Evolutionary conservation across 805 yeast species (phyloP).

Genomic region (Teunomyces pallodes): DNA sequence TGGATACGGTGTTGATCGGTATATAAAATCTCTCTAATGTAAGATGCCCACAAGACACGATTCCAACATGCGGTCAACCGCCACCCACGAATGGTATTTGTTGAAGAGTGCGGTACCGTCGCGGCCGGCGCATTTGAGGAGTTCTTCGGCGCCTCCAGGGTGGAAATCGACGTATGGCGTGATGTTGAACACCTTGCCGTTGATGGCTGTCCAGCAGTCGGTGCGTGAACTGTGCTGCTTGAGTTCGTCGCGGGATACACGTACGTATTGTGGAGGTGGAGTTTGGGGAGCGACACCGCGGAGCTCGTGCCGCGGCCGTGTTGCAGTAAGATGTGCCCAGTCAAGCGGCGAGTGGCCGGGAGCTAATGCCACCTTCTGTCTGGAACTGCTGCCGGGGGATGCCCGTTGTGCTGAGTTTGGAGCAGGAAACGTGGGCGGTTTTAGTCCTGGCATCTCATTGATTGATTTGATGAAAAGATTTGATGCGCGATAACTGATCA

Average conservation of each 20-base stretch:
- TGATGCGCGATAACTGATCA: not conserved
- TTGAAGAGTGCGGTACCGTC: constrained; percentile 79
- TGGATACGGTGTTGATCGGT: constrained; percentile 55
- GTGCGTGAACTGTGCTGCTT: constrained; percentile 52
- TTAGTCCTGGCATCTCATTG: not conserved
- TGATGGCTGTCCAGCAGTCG: constrained; percentile 85
- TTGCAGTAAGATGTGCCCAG: constrained; percentile 66
- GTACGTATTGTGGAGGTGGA: constrained; percentile 50
- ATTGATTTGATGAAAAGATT: not conserved
- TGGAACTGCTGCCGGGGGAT: constrained; percentile 11
- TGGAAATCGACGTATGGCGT: constrained; percentile 82
- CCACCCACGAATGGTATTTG: constrained; percentile 73
- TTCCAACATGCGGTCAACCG: constrained; percentile 75
- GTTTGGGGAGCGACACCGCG: constrained; percentile 51
- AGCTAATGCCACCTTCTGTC: constrained; percentile 56
- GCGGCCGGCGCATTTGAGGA: constrained; percentile 75
- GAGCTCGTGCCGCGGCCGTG: constrained; percentile 44
- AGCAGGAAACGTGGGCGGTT: constrained; percentile 23
- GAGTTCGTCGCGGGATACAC: constrained; percentile 57
- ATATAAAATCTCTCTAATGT: constrained; percentile 12
- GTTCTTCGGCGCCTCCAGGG: constrained; percentile 86
- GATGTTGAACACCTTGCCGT: constrained; percentile 81
- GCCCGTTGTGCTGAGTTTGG: constrained; percentile 39
- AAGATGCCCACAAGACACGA: constrained; percentile 72
- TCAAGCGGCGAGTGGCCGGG: constrained; percentile 88